Percentiles rank a stretch among this genome's conserved stretches.
phyloP scores from a whole-genome alignment of 2,329 filamentous ascomycete genomes.

The Fusarium vanettenii region DNA sequence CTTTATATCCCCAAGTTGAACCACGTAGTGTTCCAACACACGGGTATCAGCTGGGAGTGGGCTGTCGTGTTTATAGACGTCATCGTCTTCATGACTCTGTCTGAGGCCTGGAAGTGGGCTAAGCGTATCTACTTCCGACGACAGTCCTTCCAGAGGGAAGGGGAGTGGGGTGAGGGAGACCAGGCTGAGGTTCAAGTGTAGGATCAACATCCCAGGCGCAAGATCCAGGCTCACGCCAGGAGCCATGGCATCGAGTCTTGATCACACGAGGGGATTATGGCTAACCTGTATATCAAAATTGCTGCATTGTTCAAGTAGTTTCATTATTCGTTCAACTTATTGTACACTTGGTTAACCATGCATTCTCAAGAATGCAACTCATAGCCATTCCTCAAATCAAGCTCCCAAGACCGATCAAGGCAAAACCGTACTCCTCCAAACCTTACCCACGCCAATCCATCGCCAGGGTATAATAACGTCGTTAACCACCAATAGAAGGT shows the following conservation, averaged over 20 bases:
- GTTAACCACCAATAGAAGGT: neutral
- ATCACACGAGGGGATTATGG: neutral
- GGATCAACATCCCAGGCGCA: neutral
- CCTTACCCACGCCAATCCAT: neutral
- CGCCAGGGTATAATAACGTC: neutral
- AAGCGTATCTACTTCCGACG: slow-evolving; percentile 69
- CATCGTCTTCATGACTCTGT: slow-evolving; percentile 70
- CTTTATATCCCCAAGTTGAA: slow-evolving; percentile 79
- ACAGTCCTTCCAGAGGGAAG: slow-evolving; percentile 15
- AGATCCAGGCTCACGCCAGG: neutral
- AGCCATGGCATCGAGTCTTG: neutral
- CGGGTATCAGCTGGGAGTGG: slow-evolving; percentile 76
- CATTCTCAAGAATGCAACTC: slow-evolving; percentile 54
- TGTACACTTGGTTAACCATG: slow-evolving; percentile 51
- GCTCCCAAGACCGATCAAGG: neutral
- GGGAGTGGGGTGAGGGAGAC: neutral
- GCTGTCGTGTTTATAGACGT: slow-evolving; percentile 72
- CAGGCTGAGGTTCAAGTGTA: slow-evolving; percentile 5
- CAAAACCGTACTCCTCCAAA: neutral
- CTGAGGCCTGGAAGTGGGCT: slow-evolving; percentile 75
- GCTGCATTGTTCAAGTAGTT: neutral
- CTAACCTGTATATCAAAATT: neutral
- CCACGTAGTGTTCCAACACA: slow-evolving; percentile 73
- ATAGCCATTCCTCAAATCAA: slow-evolving; percentile 1
- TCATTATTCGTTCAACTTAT: neutral